Evolutionary conservation across 257 asterid species (phyloP), one percentile per base, ranked within the genome.

Genomic region (Nicotiana obtusifolia): DNA sequence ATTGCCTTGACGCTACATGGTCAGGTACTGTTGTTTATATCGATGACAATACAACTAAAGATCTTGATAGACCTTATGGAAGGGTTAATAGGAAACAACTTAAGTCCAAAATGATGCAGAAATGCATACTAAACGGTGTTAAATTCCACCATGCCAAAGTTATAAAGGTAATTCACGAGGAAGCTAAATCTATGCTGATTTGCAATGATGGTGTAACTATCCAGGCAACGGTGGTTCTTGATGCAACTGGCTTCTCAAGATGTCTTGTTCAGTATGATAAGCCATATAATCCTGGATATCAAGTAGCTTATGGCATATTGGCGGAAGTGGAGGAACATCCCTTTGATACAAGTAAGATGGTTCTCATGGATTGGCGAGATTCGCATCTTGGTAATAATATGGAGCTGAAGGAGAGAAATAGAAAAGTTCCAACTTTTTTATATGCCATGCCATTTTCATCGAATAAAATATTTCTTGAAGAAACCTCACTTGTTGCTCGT

Each of bases 351-450:
- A 84, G 92, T 66, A 96, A 96, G 88, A 96, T 96, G 99, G 93
- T 94, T 77, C 94, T 96, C 93, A 96, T 96, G 99, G 99, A 96
- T 83, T 94, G 99, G 99, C 86, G 99, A 76, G 97, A 96, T 80
- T 91, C 98, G 0, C 99, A 96, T 86, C 94, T 96, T 16, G 76
- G 82, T 57, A 87, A 82, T 76, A 91, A 89, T 61, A 66, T 75
- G 64, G 95, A 86, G 81, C 87, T 96, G 31, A 86, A 84, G 87
- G 97, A 94, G 86, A 83, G 93, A 83, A 96, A 94, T 57, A 83
- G 86, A 30, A 94, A 75, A 90, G 88, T 89, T 15, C 99, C 99
- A 1, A 94, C 99, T 82, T 94, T 94, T 80, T 93, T 94, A 7
- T 96, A 96, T 64, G 99, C 98, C 22, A 94, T 96, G 99, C 99